Base-by-base conservation (phyloP, 1,139 yeast genomes). In the Candida buenavistaensis region DNA sequence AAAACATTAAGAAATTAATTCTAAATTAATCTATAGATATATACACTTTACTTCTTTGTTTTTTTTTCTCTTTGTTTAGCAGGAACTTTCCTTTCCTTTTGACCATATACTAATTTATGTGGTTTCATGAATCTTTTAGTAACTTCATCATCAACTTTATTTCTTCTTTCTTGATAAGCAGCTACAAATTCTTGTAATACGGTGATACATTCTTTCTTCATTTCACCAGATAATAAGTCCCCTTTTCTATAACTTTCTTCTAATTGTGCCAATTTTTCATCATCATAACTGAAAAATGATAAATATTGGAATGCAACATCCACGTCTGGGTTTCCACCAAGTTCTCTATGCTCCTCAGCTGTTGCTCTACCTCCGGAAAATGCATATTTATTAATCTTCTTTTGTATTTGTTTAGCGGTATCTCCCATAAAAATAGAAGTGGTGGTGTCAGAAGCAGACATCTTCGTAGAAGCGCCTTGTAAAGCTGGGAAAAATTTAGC, bases 401-500 rank as follows among this genome's bases (percentile, higher is more conserved):
- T 92, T 59, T 86, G 84, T 48, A 94, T 85, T 66, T 86, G 90
- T 59, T 85, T 86, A 34, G 95, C 79, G 2, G 97, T 86, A 61
- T 94, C 99, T 42, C 87, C 90, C 94, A 94, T 83, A 68, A 84
- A 92, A 47, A 94, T 89, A 20, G 90, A 79, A 32, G 87, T 84
- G 38, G 75, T 74, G 37, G 73, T 68, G 58, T 86, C 90, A 15
- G 95, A 83, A 6, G 98, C 97, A 40, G 95, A 84, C 99, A 94
- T 94, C 66, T 94, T 94, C 30, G 97, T 87, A 16, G 89, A 77
- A 3, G 97, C 84, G 33, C 99, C 99, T 70, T 92, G 97, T 51
- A 94, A 74, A 32, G 98, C 97, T 27, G 99, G 99, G 84, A 94
- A 92, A 63, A 94, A 94, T 64, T 87, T 85, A 40, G 98, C 83